Evolutionary conservation across 306 rosid genomes (phyloP), one percentile per base, ranked within the genome.

Genomic region (Acacia acuminata): DNA sequence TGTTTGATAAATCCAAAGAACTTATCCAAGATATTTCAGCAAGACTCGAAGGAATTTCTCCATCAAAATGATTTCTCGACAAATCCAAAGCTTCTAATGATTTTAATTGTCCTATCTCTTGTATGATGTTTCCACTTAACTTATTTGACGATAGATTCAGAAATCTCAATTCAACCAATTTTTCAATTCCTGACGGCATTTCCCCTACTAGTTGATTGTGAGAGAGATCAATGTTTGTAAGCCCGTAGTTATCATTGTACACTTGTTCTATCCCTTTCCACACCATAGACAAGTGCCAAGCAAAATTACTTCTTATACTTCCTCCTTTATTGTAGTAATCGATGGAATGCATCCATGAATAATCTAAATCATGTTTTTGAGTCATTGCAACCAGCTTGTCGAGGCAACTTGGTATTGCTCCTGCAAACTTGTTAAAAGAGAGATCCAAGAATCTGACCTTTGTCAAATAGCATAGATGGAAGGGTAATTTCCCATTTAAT

Each of bases 11-110:
- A 50, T 82, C 16, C 42, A 75, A 30, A 9, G 0, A 7, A 10
- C 4, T 53, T 0, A 82, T 2, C 0, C 1, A 44, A 8, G 65
- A 67, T 27, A 82, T 51, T 10, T 42, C 34, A 55, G 61, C 25
- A 17, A 82, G 60, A 68, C 77, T 68, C 14, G 32, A n/a, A 30
- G 78, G 82, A 44, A 82, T 82, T 12, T 20, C 20, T 16, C 85
- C 67, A 4, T 4, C 0, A 20, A 82, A 79, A 8, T 56, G 72
- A 51, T 82, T 82, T 24, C 30, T 56, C 1, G 85, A 82, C 13
- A 82, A 32, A 36, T 68, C 81, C 1, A 76, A 30, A n/a, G 14
- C 32, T n/a, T 76, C 43, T 2, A 82, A 14, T 15, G 4, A 30
- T 19, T 20, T 27, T 38, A 82, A 10, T 0, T n/a, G 24, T 19